Evolutionary conservation across 768 basidiomycete genomes (phyloP), one percentile per base, ranked within the genome.

Genomic region (Collybia sp.): DNA sequence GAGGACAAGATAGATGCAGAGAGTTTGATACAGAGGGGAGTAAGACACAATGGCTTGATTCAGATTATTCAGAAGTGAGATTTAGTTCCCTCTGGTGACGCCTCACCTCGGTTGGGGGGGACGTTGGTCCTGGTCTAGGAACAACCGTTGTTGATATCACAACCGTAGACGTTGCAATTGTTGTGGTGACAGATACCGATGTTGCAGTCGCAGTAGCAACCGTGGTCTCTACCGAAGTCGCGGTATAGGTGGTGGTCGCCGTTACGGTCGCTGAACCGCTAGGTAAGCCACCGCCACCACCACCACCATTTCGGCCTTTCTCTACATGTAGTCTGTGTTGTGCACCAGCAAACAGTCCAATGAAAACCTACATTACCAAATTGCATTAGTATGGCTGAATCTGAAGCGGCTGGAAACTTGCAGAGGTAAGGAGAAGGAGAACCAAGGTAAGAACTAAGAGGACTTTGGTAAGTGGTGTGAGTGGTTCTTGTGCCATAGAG

Each of bases 271-370:
- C 40, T 35, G 46, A 32, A 32, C 32, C 18, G n/a, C 46, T 44
- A 35, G 42, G 44, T 39, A 46, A 32, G 34, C 50, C 42, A 30
- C 49, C 59, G 18, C 64, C 61, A 20, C 53, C 55, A 12, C 58
- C 56, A 47, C 60, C 65, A 20, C 65, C 70, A 11, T 73, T 65
- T 38, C 69, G 70, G 15, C 60, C 63, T 12, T 53, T 58, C 45
- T 72, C 71, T n/a, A 73, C 56, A 49, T 79, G 78, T 43, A 93
- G 73, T 50, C 81, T 83, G 58, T 88, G 85, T 60, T 91, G 82
- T 1, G 85, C 84, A 9, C 96, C 96, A 30, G 92, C 86, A 63
- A 93, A 97, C 4, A 99, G 72, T 9, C 95, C 95, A 50, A 94
- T 84, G 64, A 95, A 94, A n/a, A 90, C 75, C 77, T 79, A 33